Conservation (phyloP, 768 basidiomycete genomes). For the Tricholoma sp. region DNA sequence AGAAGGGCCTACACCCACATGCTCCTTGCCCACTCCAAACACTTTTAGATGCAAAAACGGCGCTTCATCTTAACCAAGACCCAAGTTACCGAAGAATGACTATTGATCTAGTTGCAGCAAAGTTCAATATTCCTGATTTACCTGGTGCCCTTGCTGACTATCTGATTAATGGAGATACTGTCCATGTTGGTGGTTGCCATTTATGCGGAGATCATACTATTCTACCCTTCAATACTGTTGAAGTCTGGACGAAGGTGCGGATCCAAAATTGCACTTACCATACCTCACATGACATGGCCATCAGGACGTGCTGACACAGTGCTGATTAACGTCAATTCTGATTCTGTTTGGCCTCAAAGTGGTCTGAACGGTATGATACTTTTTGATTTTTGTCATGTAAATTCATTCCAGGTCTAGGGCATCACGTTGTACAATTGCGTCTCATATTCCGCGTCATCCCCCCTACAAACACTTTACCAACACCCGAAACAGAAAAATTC, state of each 20-base stretch:
- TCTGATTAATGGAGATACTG: background rate
- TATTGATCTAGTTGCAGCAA: background rate
- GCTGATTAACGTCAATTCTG: too few species aligned
- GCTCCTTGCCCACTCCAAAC: slow-evolving; percentile 4
- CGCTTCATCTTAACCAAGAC: slow-evolving; percentile 8
- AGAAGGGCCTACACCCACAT: background rate
- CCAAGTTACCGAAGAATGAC: background rate
- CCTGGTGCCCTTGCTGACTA: background rate
- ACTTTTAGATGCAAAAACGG: slow-evolving; percentile 1
- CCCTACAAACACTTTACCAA: background rate
- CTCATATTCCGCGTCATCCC: background rate
- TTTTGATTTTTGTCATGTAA: background rate
- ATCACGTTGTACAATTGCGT: background rate
- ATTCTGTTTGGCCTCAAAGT: too few species aligned
- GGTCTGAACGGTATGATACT: background rate
- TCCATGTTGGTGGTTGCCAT: background rate
- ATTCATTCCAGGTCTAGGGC: background rate
- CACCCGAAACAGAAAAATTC: background rate
- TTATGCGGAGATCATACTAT: background rate
- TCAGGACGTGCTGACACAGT: too few species aligned
- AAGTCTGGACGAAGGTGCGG: background rate
- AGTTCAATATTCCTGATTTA: slow-evolving; percentile 9
- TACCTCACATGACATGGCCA: background rate
- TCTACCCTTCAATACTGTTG: background rate
- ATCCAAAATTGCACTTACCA: background rate